Evolutionary conservation across 805 yeast species (phyloP).

Genomic region (Candida easanensis): DNA sequence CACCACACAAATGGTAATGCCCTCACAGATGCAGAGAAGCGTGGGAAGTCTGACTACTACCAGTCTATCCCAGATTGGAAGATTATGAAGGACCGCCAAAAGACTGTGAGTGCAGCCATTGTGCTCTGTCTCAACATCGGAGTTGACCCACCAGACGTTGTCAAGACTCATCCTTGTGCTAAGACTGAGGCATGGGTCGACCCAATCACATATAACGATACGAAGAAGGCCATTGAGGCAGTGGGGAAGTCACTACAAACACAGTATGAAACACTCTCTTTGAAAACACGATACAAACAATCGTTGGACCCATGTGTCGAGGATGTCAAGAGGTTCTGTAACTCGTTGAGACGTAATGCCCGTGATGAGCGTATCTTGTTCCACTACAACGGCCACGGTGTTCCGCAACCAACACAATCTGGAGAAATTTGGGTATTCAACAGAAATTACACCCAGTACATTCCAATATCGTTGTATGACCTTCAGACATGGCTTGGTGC

Average conservation of each 20-base stretch:
- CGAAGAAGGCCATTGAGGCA: conserved; percentile 86
- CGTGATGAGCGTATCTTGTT: conserved; percentile 90
- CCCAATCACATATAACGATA: conserved; percentile 75
- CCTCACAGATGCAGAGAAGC: conserved; percentile 50
- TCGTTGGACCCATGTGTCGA: conserved; percentile 93
- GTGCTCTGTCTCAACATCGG: conserved; percentile 89
- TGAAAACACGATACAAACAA: conserved; percentile 87
- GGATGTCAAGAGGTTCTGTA: conserved; percentile 88
- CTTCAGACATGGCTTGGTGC: conserved; percentile 97
- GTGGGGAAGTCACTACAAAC: conserved; percentile 85
- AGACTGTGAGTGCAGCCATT: conserved; percentile 90
- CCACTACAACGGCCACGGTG: conserved; percentile 98
- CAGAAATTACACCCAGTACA: conserved; percentile 94
- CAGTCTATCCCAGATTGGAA: conserved; percentile 90
- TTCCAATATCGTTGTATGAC: conserved; percentile 93
- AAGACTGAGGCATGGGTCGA: conserved; percentile 91
- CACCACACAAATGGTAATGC: conserved; percentile 91
- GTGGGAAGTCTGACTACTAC: conserved; percentile 45
- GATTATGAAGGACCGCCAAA: conserved; percentile 81
- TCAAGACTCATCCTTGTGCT: conserved; percentile 92
- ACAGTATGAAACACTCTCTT: conserved; percentile 85
- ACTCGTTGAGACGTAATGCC: conserved; percentile 82
- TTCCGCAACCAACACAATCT: conserved; percentile 92
- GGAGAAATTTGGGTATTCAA: conserved; percentile 99
- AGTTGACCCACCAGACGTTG: conserved; percentile 95